phyloP scores from a whole-genome alignment of 805 yeast genomes.

The Metschnikowia orientalis region DNA sequence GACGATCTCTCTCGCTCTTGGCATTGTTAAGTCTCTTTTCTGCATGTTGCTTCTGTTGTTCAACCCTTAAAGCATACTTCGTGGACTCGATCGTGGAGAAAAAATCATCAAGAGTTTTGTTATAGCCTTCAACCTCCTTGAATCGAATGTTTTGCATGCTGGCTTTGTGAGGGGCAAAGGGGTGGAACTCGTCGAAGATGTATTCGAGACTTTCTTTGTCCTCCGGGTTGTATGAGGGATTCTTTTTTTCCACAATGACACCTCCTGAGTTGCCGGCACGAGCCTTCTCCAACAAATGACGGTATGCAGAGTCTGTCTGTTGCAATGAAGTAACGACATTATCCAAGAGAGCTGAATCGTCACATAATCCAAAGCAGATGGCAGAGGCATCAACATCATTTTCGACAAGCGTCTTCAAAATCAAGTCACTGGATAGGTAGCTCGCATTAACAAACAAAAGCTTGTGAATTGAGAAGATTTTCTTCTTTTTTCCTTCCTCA shows the following conservation, averaged over 20 bases:
- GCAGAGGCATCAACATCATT: slow-evolving; percentile 45
- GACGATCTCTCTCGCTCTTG: slow-evolving; percentile 62
- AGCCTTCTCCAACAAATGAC: slow-evolving; percentile 30
- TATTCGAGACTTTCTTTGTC: slow-evolving; percentile 44
- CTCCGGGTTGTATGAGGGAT: slow-evolving; percentile 44
- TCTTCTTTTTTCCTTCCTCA: slow-evolving; percentile 29
- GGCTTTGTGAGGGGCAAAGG: slow-evolving; percentile 50
- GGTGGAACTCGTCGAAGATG: slow-evolving; percentile 64
- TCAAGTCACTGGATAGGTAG: slow-evolving; percentile 72
- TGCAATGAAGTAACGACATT: slow-evolving; percentile 40
- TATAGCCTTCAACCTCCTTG: slow-evolving; percentile 59
- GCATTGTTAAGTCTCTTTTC: slow-evolving; percentile 72
- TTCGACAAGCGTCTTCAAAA: slow-evolving; percentile 52
- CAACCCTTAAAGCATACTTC: slow-evolving; percentile 67
- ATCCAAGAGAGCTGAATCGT: slow-evolving; percentile 25
- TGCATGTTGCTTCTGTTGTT: slow-evolving; percentile 73
- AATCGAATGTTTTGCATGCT: slow-evolving; percentile 30
- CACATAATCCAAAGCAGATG: slow-evolving; percentile 27
- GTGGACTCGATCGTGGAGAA: slow-evolving; percentile 83
- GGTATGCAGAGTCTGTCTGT: slow-evolving; percentile 43
- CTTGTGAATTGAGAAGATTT: slow-evolving; percentile 62
- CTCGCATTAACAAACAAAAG: slow-evolving; percentile 63
- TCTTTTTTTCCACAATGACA: slow-evolving; percentile 58
- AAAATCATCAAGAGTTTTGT: slow-evolving; percentile 74
- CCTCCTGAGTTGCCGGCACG: slow-evolving; percentile 43